Base-by-base conservation (phyloP, 331 rosid genomes). In the Arachis monticola region DNA sequence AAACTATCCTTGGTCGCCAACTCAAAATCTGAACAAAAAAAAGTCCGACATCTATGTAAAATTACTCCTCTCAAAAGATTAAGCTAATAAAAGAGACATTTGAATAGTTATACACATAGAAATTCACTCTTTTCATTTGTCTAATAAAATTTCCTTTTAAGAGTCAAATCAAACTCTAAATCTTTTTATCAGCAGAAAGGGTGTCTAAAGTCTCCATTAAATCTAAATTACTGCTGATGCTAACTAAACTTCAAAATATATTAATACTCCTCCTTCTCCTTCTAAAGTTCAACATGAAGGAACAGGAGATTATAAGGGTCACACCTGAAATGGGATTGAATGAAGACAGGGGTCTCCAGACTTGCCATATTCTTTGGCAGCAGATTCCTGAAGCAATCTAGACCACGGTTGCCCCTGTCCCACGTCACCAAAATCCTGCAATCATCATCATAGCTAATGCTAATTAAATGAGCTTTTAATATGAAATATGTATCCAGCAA, bases 251-350 rank as follows among this genome's bases (percentile, higher is more conserved):
- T 53, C 9, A 7, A 51, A 70, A 27, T 27, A 27, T 27, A 27
- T 27, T 27, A 27, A 27, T 27, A 27, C 30, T 1, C 30, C 30
- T 27, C 30, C 30, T 27, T 27, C 30, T 27, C 30, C 30, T 27
- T 27, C 30, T 27, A 27, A 27, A 27, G 30, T 27, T 27, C 30
- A 12, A 12, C 30, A 57, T 7, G 8, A 61, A 1, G 67, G 6
- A 38, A 27, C 11, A 58, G 1, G 62, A 58, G 12, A 66, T 27
- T 27, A 27, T 27, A 60, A 9, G 42, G 44, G 46, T 69, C 30
- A 69, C 30, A 81, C 88, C 88, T 79, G 88, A 76, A 79, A 81
- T 12, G 88, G 84, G 30, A 81, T 75, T 57, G 88, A 72, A 22
- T 79, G 68, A 81, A 85, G 60, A 51, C 46, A 79, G 52, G 77